Conservation (phyloP, 768 basidiomycete species). For the Butyriboletus loyo region DNA sequence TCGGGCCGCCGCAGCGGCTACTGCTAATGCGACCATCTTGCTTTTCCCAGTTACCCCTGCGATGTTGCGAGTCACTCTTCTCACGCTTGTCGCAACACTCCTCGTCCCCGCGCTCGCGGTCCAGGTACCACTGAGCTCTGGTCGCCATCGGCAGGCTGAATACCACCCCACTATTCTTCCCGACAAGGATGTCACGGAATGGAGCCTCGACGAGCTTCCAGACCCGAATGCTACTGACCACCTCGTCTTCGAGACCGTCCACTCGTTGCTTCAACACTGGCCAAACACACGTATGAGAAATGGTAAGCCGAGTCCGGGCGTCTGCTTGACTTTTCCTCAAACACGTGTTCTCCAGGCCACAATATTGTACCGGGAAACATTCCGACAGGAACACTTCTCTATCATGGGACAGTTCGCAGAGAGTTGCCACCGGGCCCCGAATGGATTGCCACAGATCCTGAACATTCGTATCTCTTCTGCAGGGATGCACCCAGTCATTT, state of each 20-base stretch:
- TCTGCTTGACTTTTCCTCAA: slow-evolving; percentile 15
- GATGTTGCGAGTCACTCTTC: slow-evolving; percentile 1
- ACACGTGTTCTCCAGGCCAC: slow-evolving; percentile 17
- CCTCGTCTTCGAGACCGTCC: too few species aligned
- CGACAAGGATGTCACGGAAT: neutral
- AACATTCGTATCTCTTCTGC: slow-evolving; percentile 40
- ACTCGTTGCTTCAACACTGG: slow-evolving; percentile 41
- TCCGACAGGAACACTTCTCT: slow-evolving; percentile 39
- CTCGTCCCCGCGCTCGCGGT: too few species aligned
- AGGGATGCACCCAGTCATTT: neutral
- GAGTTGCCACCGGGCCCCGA: slow-evolving; percentile 30
- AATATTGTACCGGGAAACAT: slow-evolving; percentile 32
- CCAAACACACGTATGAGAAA: slow-evolving; percentile 44
- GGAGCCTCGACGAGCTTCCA: too few species aligned
- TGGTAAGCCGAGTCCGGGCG: slow-evolving; percentile 22
- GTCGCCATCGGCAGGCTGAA: neutral
- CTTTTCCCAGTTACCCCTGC: too few species aligned
- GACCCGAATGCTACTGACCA: too few species aligned
- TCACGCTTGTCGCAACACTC: neutral
- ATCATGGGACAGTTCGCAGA: slow-evolving; percentile 25
- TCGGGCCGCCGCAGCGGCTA: too few species aligned
- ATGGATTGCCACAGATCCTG: slow-evolving; percentile 36
- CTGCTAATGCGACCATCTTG: too few species aligned
- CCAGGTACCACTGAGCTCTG: too few species aligned
- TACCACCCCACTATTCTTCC: neutral